Evolutionary conservation across 1,284 basidiomycete species (phyloP), one percentile per base, ranked within the genome.

Genomic region (Leccinum pseudoinsigne): DNA sequence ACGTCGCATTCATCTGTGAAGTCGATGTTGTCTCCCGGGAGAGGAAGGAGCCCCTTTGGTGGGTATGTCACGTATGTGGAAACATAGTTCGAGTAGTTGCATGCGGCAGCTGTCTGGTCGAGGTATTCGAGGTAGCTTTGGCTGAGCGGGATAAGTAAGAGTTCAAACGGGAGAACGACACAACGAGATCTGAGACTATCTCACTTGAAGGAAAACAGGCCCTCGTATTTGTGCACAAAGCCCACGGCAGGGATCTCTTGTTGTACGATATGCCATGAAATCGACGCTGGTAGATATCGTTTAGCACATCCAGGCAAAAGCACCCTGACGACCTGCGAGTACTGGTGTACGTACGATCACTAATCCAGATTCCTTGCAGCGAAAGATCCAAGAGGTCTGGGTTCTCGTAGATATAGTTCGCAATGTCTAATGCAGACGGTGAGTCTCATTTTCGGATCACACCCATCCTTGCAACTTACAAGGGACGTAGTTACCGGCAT

Each of bases 311-410:
- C 21, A n/a, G 51, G 57, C 11, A 38, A 5, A 18, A 31, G 57
- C 1, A 8, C 47, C 8, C 23, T 47, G 14, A 45, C 11, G 28
- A 40, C 16, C 1, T 8, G 61, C 1, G 14, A 57, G 6, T 5
- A 71, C 86, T 71, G n/a, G 42, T 45, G 42, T 45, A 45, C 42
- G n/a, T 68, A 90, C 89, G 88, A 74, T 91, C 88, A 28, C 80
- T 80, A 45, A 90, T 85, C 86, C 88, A 92, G 45, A 89, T 85
- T 7, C 90, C 90, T 69, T 87, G 85, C 28, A 91, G 77, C 26
- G 81, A 77, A 23, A 90, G 78, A 60, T 84, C 81, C 8, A 91
- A 73, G 0, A 75, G 68, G 2, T 68, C 73, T 0, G 86, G 83
- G 60, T 91, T 77, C 36, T 82, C 81, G 68, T 86, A 89, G 59